These are phyloP conservation scores for Kwoniella shivajii DNA, from an alignment of 1,284 basidiomycete species.

Conservation along the genomic window DNA sequence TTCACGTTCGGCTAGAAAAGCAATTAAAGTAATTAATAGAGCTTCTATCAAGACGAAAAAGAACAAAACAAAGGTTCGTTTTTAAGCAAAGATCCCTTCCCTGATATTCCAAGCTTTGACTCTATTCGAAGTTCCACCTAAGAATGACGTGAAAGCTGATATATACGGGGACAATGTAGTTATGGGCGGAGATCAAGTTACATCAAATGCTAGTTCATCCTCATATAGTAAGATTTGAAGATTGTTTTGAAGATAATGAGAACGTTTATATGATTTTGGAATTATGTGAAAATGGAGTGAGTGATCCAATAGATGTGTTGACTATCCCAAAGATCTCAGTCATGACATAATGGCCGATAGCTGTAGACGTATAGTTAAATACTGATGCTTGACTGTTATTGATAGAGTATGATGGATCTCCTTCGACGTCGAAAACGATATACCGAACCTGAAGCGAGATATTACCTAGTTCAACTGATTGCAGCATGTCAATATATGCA, in stretches of 20 bases:
- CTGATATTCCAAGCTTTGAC: no score
- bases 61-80: slow-evolving; percentile 81
- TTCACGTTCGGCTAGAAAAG: slow-evolving; percentile 63
- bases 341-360: no score
- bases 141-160: no score
- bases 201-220: slow-evolving; percentile 89
- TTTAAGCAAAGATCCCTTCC: no score
- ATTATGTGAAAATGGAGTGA: slow-evolving; percentile 78
- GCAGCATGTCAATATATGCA: slow-evolving; percentile 98
- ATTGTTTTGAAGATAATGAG: slow-evolving; percentile 93
- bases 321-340: no score
- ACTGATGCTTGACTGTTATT: not conserved
- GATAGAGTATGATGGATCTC: slow-evolving; percentile 77
- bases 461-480: slow-evolving; percentile 90
- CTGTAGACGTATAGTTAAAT: no score
- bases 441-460: slow-evolving; percentile 89
- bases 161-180: no score
- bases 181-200: slow-evolving; percentile 98
- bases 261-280: slow-evolving; percentile 98
- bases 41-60: slow-evolving; percentile 82
- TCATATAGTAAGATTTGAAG: slow-evolving; percentile 88
- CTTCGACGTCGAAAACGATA: slow-evolving; percentile 84
- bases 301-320: no score
- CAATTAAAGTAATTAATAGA: slow-evolving; percentile 88
- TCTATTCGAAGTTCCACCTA: not conserved